Evolutionary conservation across 306 rosid genomes (phyloP).

Genomic region (Senna siamea): DNA sequence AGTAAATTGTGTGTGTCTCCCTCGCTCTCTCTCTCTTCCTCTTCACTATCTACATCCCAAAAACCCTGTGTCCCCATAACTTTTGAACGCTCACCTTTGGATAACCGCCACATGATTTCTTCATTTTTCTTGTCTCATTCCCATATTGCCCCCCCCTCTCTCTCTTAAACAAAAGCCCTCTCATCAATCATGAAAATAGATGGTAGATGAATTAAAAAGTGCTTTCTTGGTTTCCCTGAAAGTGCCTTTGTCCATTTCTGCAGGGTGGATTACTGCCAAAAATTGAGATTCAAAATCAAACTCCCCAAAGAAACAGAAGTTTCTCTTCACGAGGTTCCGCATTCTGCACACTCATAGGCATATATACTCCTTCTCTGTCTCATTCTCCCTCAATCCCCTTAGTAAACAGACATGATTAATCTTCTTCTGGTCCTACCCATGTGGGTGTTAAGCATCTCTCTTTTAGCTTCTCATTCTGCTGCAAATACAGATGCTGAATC

Average conservation of each 20-base stretch:
- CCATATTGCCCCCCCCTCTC: constrained; percentile 15
- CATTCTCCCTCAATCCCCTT: constrained; percentile 30
- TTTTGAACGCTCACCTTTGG: constrained; percentile 44
- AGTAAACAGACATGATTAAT: constrained; percentile 45
- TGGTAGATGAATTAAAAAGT: constrained; percentile 47
- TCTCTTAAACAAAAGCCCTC: constrained; percentile 6
- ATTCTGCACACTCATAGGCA: not conserved
- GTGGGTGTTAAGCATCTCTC: constrained; percentile 51
- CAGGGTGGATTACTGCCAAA: constrained; percentile 31
- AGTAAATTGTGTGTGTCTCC: not conserved
- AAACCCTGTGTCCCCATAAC: constrained; percentile 39
- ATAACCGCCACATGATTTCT: constrained; percentile 59
- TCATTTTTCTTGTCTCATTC: constrained; percentile 5
- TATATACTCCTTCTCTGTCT: constrained; percentile 7
- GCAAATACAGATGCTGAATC: constrained; percentile 67
- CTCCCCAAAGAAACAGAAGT: constrained; percentile 24
- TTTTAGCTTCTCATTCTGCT: constrained; percentile 45
- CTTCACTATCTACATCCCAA: constrained; percentile 38
- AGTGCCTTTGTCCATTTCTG: constrained; percentile 56
- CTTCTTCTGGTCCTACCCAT: constrained; percentile 44
- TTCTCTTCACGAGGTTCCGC: no score
- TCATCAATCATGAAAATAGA: constrained; percentile 13
- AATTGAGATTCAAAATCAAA: constrained; percentile 41
- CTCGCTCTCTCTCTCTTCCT: constrained; percentile 13
- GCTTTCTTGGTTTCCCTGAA: constrained; percentile 72